Base-by-base conservation (phyloP, 2,329 filamentous ascomycete species). In the Pseudovirgaria hyperparasitica region DNA sequence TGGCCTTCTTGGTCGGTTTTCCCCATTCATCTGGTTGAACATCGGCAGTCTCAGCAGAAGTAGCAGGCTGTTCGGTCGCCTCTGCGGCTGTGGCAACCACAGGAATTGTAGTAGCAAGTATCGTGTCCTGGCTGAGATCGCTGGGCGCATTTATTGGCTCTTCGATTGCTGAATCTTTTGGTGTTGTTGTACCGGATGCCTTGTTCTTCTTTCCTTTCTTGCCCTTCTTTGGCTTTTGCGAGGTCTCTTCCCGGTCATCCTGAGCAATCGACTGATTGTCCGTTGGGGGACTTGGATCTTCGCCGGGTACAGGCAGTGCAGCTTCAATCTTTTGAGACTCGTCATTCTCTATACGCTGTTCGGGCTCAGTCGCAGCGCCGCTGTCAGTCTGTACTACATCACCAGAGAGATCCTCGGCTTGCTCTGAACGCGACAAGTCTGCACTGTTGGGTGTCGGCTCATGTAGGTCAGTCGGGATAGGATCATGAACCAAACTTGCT, bases 201-300 rank as follows among this genome's bases (percentile, higher is more conserved):
- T 27, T 28, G n/a, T 18, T 25, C n/a, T 34, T 36, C 33, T 43
- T 39, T 9, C 29, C 31, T 17, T 42, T 36, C 10, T 37, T 37
- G 18, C 21, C 28, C 33, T 37, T 39, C 27, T 38, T 38, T 23
- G n/a, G 26, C 23, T 40, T 36, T 35, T 38, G 37, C 12, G 30
- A 13, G 13, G 32, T 16, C 3, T 19, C 26, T 11, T 24, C 15
- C 11, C 19, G 18, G 23, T 9, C 23, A 8, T 36, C 8, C 21
- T 23, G 6, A n/a, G 21, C 9, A 8, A 14, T 9, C 3, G 21
- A 3, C 21, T 23, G 12, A n/a, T n/a, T n/a, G n/a, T n/a, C n/a
- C n/a, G n/a, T n/a, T n/a, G n/a, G n/a, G n/a, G n/a, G n/a, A n/a
- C n/a, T n/a, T n/a, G n/a, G n/a, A n/a, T n/a, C n/a, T n/a, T n/a